Evolutionary conservation across 208 protist genomes (phyloP), one percentile per base, ranked within the genome.

Genomic region (Herpetomonas samuelpessoai): DNA sequence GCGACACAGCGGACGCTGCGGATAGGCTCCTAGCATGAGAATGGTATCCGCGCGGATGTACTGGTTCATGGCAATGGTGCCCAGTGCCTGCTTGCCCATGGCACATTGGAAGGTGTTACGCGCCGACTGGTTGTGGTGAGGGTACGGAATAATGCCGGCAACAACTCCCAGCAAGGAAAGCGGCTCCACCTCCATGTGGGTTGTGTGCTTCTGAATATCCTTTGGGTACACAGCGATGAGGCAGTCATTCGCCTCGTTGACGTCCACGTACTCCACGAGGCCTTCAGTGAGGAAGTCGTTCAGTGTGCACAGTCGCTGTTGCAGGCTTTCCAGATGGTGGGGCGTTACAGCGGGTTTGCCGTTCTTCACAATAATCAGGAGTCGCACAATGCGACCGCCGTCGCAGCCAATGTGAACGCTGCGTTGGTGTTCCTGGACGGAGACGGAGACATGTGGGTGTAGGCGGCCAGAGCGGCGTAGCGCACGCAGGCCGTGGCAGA

Each of bases 51-150:
- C 97, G 47, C 99, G 87, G 26, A 96, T 85, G 59, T 92, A 90
- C 77, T 97, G 91, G 73, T 98, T 99, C 28, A 88, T 96, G 9
- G 88, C 92, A 75, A 98, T 97, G 7, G 85, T 87, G 35, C 98
- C 98, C 12, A 99, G 97, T 1, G 98, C 98, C 76, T 99, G 98
- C 71, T 99, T 99, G 59, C 99, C 99, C 99, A 99, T 99, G 50
- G 99, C 98, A 56, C 97, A 99, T 88, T 99, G 99, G 73, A 99
- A 99, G 2, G 98, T 99, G 78, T 99, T 99, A 31, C 99, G 88
- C 18, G 99, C 98, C 1, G 98, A 99, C 79, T 99, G 99, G 78
- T 99, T 99, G 82, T 99, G 99, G 85, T 99, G 98, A 6, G 99
- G 99, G 81, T 98, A 99, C 1, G 99, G 99, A 74, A 99, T 98